A percentile compares a stretch with the other conserved stretches of the same genome.
phyloP scores from a whole-genome alignment of 1,284 basidiomycete species.

The Pterula multifida region DNA sequence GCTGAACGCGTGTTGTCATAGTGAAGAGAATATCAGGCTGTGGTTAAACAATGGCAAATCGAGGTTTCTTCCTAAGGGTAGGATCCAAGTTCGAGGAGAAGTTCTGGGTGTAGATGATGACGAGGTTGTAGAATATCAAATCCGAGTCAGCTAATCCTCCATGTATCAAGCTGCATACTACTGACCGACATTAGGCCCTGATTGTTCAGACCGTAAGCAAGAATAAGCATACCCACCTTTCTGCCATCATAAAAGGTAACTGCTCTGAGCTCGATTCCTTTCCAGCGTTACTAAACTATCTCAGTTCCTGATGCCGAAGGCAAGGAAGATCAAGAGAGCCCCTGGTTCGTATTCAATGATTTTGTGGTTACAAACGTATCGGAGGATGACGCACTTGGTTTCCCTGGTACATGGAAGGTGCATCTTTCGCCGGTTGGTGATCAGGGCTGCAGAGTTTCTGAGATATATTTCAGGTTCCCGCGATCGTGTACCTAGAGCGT shows the following conservation, averaged over 20 bases:
- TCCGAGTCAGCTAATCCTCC: constrained; percentile 43
- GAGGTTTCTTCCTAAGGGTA: constrained; percentile 40
- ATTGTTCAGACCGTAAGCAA: constrained; percentile 78
- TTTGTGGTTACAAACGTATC: constrained; percentile 82
- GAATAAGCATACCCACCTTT: constrained; percentile 77
- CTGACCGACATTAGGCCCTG: constrained; percentile 39
- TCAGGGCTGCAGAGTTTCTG: too few species aligned
- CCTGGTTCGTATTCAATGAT: constrained; percentile 97
- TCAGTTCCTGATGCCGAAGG: constrained; percentile 57
- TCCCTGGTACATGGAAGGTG: constrained; percentile 89
- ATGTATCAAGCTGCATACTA: background rate
- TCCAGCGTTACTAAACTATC: constrained; percentile 1
- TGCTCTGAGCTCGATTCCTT: background rate
- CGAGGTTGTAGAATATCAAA: constrained; percentile 50
- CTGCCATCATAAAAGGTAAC: constrained; percentile 70
- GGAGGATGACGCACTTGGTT: constrained; percentile 80
- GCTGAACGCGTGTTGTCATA: constrained; percentile 76
- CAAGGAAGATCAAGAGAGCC: constrained; percentile 27
- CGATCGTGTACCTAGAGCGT: constrained; percentile 81
- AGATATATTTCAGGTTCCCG: constrained; percentile 59
- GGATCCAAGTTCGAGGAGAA: constrained; percentile 43
- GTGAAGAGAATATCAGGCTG: constrained; percentile 60
- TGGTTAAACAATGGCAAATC: constrained; percentile 63
- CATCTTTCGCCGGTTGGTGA: background rate
- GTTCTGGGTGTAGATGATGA: constrained; percentile 47